Percentiles rank a stretch among this genome's conserved stretches.
These are phyloP conservation scores for Mangifera indica DNA, from an alignment of 345 rosid species.

Conservation along the genomic window DNA sequence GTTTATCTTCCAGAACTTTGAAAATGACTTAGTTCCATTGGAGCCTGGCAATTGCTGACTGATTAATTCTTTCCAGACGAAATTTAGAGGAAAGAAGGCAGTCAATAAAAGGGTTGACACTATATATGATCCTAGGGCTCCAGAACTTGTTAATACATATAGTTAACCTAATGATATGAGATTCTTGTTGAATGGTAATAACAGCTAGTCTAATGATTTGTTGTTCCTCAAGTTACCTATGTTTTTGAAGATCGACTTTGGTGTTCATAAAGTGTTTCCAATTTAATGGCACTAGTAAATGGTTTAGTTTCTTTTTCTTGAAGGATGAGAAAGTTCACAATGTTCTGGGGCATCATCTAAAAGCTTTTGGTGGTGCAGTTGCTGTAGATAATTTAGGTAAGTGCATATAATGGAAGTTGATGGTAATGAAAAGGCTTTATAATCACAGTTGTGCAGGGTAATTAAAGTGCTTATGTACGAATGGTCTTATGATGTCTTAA, in stretches of 20 bases:
- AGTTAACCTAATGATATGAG: neutral
- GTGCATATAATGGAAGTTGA: conserved; percentile 25
- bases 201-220: neutral
- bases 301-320: conserved; percentile 24
- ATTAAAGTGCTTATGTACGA: conserved; percentile 5
- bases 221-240: neutral
- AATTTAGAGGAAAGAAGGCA: neutral
- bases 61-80: neutral
- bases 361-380: conserved; percentile 46
- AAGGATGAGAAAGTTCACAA: conserved; percentile 73
- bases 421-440: neutral
- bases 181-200: neutral
- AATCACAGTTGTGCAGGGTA: neutral
- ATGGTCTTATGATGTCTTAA: conserved; percentile 17
- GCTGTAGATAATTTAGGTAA: conserved; percentile 60
- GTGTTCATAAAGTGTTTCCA: neutral
- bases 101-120: neutral
- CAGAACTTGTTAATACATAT: neutral
- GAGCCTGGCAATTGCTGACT: neutral
- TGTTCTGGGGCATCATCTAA: conserved; percentile 66
- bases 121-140: neutral
- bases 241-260: neutral
- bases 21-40: neutral
- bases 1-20: neutral
- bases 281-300: conserved; percentile 20